Evolutionary conservation across 139 green algal species (phyloP), one percentile per base, ranked within the genome.

Genomic region (Picochlorum sp.): DNA sequence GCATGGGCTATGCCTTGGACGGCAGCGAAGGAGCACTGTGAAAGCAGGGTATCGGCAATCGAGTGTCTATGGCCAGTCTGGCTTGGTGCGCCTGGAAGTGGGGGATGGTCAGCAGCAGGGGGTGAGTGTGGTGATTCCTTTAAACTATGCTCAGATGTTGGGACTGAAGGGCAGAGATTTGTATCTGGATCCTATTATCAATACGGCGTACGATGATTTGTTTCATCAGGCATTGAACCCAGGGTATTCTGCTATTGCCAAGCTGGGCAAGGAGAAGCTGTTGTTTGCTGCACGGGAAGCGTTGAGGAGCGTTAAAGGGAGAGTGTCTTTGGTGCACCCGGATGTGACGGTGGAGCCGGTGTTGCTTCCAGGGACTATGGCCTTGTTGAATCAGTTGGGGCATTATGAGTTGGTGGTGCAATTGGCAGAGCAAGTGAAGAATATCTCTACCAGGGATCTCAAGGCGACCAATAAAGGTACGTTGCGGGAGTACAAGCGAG

Each of bases 301-400:
- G 0, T 20, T 85, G 23, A 70, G 74, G 15, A 55, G 37, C 4
- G 54, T 45, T 13, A 69, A 65, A 8, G 56, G 45, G 8, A 47
- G 75, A 0, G 55, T 51, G 4, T 45, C 50, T n/a, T 50, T 74
- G 41, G 34, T 74, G 5, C 51, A 71, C n/a, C 62, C 65, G 2
- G 63, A 56, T 18, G 50, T 75, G 21, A 44, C 38, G n/a, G 60
- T 88, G 3, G 74, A 84, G 24, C 65, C 65, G 26, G 59, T 78
- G 28, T 70, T 85, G 24, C 52, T 89, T 50, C 78, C 81, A 9
- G 81, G 73, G 4, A 67, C 75, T 0, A 62, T 89, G 30, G 79
- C 74, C 2, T 56, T 89, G 15, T 65, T 89, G 52, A 66, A 79
- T 11, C 81, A 89, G 78, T 66, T 81, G 30, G 71, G 68, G 6